Conservation (phyloP, 177 flowering plant genomes). For the Vitis hybrid region DNA sequence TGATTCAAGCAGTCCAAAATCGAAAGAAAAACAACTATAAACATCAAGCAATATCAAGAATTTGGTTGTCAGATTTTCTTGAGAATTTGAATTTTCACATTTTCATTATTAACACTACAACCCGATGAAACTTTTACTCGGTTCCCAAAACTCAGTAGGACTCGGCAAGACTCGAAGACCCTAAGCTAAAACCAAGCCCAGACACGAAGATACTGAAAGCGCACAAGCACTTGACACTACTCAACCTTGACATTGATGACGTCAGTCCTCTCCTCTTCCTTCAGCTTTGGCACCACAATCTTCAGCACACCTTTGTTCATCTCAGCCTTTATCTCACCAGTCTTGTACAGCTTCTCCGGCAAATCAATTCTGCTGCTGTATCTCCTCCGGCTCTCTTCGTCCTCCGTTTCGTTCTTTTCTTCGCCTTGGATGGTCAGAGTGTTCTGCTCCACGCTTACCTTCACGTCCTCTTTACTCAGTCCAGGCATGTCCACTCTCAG, state of each 20-base stretch:
- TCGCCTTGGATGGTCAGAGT: slow-evolving; percentile 36
- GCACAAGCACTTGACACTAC: not conserved
- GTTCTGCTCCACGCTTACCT: slow-evolving; percentile 35
- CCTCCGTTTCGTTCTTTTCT: slow-evolving; percentile 11
- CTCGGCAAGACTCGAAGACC: not conserved
- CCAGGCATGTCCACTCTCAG: slow-evolving; percentile 48
- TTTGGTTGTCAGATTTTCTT: too few relatives aligned
- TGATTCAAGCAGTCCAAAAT: too few relatives aligned
- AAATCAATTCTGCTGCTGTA: slow-evolving; percentile 29
- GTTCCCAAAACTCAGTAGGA: too few relatives aligned
- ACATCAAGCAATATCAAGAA: too few relatives aligned
- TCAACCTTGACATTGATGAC: slow-evolving; percentile 13
- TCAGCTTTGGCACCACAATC: slow-evolving; percentile 32
- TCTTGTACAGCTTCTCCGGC: slow-evolving; percentile 20
- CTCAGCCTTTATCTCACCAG: slow-evolving; percentile 36
- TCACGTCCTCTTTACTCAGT: slow-evolving; percentile 38
- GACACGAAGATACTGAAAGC: not conserved
- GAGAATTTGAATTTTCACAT: too few relatives aligned
- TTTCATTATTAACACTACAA: too few relatives aligned
- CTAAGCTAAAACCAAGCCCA: not conserved
- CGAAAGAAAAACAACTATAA: too few relatives aligned
- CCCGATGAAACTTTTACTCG: too few relatives aligned
- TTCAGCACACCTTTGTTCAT: slow-evolving; percentile 45
- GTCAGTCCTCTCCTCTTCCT: slow-evolving; percentile 30
- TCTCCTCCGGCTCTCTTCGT: slow-evolving; percentile 22